These are phyloP conservation scores for Cichorium intybus DNA, from an alignment of 140 eudicot species.

Conservation along the genomic window DNA sequence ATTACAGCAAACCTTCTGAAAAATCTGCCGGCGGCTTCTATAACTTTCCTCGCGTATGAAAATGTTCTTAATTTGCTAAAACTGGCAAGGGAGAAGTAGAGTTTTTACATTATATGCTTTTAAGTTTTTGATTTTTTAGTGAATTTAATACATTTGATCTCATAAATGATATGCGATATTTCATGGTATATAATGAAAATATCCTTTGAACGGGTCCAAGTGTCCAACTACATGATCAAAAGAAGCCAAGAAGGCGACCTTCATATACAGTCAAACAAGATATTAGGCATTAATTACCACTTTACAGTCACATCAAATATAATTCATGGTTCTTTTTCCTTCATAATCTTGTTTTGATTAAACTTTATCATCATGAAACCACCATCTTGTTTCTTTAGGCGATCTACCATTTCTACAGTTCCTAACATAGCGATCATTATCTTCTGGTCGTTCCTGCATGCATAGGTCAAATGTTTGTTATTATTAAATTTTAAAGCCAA, in stretches of 20 bases:
- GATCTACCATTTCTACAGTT: slow-evolving; percentile 78
- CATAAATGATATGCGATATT: not conserved
- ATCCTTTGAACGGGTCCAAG: not conserved
- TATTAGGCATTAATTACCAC: slow-evolving; percentile 11
- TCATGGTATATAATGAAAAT: not conserved
- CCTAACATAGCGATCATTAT: slow-evolving; percentile 67
- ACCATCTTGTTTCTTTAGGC: slow-evolving; percentile 86
- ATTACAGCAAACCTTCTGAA: slow-evolving; percentile 89
- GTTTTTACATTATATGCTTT: not conserved
- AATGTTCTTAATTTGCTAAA: slow-evolving; percentile 75
- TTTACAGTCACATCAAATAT: slow-evolving; percentile 4
- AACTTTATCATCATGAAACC: slow-evolving; percentile 86
- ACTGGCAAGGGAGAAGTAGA: slow-evolving; percentile 42
- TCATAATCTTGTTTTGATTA: slow-evolving; percentile 21
- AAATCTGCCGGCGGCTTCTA: slow-evolving; percentile 93
- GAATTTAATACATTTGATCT: too few species aligned
- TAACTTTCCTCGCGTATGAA: slow-evolving; percentile 93
- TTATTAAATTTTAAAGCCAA: too few species aligned
- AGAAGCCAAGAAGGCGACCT: not conserved
- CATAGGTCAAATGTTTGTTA: not conserved
- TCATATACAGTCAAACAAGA: slow-evolving; percentile 23
- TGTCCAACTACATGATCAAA: slow-evolving; percentile 6
- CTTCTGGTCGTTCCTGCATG: slow-evolving; percentile 73
- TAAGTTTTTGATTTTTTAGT: not conserved
- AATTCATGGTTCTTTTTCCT: not conserved